Evolutionary conservation across 345 rosid genomes (phyloP).

Genomic region (Ceriops decandra): DNA sequence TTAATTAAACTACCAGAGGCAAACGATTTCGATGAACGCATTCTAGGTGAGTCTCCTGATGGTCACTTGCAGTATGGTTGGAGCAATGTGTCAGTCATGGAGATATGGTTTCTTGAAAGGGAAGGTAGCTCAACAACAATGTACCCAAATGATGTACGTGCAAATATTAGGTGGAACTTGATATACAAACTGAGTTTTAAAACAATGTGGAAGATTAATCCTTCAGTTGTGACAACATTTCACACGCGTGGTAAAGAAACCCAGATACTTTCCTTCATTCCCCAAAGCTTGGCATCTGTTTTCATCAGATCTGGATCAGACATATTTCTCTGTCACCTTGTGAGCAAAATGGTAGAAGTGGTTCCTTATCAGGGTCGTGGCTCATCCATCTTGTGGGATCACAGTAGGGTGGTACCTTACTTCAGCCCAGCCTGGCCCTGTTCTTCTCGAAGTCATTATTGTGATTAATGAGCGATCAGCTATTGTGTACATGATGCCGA

Average conservation of each 20-base stretch:
- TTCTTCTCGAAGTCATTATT: constrained; percentile 18
- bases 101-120: constrained; percentile 55
- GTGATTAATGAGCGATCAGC: neutral
- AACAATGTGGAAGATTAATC: constrained; percentile 50
- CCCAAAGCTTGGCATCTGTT: constrained; percentile 37
- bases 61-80: constrained; percentile 55
- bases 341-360: constrained; percentile 26
- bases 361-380: constrained; percentile 49
- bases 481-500: neutral
- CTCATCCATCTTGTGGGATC: constrained; percentile 47
- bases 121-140: constrained; percentile 10
- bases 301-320: constrained; percentile 45
- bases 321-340: constrained; percentile 29
- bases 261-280: constrained; percentile 42
- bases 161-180: constrained; percentile 33
- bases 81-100: constrained; percentile 42
- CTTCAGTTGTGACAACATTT: constrained; percentile 20
- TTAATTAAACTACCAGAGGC: constrained; percentile 46
- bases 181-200: constrained; percentile 43
- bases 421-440: constrained; percentile 51
- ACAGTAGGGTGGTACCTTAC: constrained; percentile 50
- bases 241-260: constrained; percentile 42
- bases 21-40: constrained; percentile 46
- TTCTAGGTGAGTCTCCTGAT: constrained; percentile 52
- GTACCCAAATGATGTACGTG: constrained; percentile 5